These are phyloP conservation scores for Whalleya microplaca DNA, from an alignment of 2,329 filamentous ascomycete genomes.

Conservation along the genomic window DNA sequence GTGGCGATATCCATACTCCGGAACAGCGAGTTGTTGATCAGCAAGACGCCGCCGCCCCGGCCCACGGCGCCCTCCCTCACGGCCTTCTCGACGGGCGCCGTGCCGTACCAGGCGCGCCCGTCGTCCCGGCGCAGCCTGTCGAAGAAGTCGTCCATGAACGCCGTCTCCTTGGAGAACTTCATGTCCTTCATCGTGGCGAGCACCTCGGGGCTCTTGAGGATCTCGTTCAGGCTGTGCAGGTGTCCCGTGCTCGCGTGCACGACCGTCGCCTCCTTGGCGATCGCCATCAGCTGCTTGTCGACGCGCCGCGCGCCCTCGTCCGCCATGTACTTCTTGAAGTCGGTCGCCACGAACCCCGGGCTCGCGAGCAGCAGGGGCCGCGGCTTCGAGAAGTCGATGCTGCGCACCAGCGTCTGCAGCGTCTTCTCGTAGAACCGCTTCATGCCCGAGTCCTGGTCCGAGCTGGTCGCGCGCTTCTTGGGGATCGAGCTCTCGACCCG, in stretches of 20 bases:
- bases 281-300: slow-evolving; percentile 70
- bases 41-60: slow-evolving; percentile 77
- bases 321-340: slow-evolving; percentile 75
- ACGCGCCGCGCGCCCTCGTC: slow-evolving; percentile 60
- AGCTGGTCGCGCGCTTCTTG: slow-evolving; percentile 66
- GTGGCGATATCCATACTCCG: slow-evolving; percentile 77
- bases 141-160: slow-evolving; percentile 82
- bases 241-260: slow-evolving; percentile 87
- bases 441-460: slow-evolving; percentile 72
- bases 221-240: slow-evolving; percentile 84
- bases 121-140: slow-evolving; percentile 81
- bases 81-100: slow-evolving; percentile 78
- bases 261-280: slow-evolving; percentile 67
- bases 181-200: slow-evolving; percentile 79
- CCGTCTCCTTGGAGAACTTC: slow-evolving; percentile 83
- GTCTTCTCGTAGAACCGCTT: slow-evolving; percentile 78
- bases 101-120: slow-evolving; percentile 88
- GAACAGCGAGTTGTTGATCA: slow-evolving; percentile 89
- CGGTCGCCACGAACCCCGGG: slow-evolving; percentile 82
- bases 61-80: slow-evolving; percentile 88
- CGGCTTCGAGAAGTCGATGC: slow-evolving; percentile 72
- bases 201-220: slow-evolving; percentile 81
- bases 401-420: slow-evolving; percentile 74
- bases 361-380: slow-evolving; percentile 83
- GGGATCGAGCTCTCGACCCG: slow-evolving; percentile 69